Conservation (phyloP, 768 basidiomycete species). For the Cystobasidium ongulense region DNA sequence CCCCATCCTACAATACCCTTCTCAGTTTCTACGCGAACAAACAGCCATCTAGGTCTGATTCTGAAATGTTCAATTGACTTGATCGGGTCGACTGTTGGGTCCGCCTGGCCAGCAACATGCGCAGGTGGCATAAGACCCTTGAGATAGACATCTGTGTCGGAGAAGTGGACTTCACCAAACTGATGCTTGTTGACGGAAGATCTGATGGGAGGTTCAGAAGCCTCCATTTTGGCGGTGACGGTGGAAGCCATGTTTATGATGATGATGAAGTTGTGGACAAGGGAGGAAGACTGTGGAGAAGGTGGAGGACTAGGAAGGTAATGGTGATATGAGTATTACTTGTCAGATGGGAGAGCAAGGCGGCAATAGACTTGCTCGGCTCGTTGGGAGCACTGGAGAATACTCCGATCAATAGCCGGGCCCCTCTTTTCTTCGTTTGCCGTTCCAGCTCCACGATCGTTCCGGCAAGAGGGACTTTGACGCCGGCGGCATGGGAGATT, state of each 20-base stretch:
- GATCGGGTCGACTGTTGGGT: slow-evolving; percentile 39
- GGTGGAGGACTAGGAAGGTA: neutral
- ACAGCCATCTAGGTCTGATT: slow-evolving; percentile 65
- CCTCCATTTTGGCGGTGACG: neutral
- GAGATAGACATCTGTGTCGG: slow-evolving; percentile 28
- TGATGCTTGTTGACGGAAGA: slow-evolving; percentile 4
- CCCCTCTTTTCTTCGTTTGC: neutral
- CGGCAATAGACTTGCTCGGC: neutral
- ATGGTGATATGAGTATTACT: too few relatives aligned
- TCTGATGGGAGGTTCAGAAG: neutral
- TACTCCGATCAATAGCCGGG: neutral
- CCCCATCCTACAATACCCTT: slow-evolving; percentile 65
- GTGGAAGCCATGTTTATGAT: neutral
- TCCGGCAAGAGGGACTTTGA: neutral
- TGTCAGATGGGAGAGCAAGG: neutral
- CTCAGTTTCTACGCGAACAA: slow-evolving; percentile 61
- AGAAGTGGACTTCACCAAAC: slow-evolving; percentile 21
- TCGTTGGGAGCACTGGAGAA: neutral
- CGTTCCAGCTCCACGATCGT: neutral
- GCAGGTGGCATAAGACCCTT: slow-evolving; percentile 30
- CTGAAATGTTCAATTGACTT: slow-evolving; percentile 51
- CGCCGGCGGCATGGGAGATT: neutral
- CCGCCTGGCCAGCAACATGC: slow-evolving; percentile 34
- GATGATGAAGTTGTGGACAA: neutral
- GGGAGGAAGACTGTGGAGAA: neutral